phyloP scores from a whole-genome alignment of 1,284 basidiomycete species.

The Ceratobasidium sp. region DNA sequence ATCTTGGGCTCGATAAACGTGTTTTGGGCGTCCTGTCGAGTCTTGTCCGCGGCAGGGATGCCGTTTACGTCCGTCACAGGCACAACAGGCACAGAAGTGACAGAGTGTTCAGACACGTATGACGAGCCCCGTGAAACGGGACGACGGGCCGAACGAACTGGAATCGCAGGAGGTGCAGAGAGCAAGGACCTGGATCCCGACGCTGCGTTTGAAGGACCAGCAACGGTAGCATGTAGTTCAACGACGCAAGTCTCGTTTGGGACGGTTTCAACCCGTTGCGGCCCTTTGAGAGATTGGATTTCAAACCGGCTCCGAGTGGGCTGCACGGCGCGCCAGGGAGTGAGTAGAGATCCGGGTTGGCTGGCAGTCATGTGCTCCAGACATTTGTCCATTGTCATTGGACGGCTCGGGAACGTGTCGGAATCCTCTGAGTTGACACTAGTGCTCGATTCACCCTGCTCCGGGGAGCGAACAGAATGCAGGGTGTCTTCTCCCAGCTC shows the following conservation, averaged over 20 bases:
- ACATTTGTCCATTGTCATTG: not conserved
- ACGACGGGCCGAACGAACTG: not conserved
- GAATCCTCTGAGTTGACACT: not conserved
- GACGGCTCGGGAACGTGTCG: not conserved
- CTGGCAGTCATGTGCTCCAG: not conserved
- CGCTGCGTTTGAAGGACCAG: too few species aligned
- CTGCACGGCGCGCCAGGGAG: slow-evolving; percentile 3
- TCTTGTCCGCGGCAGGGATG: not conserved
- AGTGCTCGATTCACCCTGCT: not conserved
- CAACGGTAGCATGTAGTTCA: not conserved
- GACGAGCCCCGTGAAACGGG: too few species aligned
- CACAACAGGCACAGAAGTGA: too few species aligned
- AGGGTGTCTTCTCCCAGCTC: not conserved
- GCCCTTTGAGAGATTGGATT: not conserved
- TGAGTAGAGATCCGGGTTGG: not conserved
- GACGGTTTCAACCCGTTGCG: not conserved
- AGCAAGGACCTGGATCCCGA: not conserved
- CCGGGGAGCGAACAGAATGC: not conserved
- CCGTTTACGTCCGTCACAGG: too few species aligned
- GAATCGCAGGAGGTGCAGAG: not conserved
- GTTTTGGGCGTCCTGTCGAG: not conserved
- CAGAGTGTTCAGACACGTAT: too few species aligned
- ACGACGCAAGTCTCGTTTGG: not conserved
- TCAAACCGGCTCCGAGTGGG: not conserved
- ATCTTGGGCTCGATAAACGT: slow-evolving; percentile 7